Evolutionary conservation across 495 filamentous ascomycete species (phyloP), one percentile per base, ranked within the genome.

Genomic region (Pseudomonodictys pantanalensis): DNA sequence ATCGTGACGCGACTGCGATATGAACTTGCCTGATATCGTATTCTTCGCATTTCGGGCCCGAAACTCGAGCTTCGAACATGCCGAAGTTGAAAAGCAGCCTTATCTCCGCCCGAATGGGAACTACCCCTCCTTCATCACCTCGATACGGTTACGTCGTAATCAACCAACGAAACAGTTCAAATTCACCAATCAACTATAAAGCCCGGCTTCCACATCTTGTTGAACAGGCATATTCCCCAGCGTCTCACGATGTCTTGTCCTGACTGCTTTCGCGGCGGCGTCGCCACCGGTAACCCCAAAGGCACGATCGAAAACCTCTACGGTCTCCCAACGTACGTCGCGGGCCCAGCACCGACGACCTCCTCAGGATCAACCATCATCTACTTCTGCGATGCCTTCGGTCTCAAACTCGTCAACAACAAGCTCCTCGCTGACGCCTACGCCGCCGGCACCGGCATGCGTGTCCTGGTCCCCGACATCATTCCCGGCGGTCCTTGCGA

Each of bases 381-480:
- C 38, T 62, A 52, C 42, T 35, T 45, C 47, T 52, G 52, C n/a
- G 63, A 66, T 33, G 63, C 58, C 23, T 66, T 66, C 29, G 63
- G 63, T 20, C 52, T 61, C 39, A 26, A 43, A 1, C 45, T 66
- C 24, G 26, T 61, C 29, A 66, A 66, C 46, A 66, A 66, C 53
- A 66, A 66, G 30, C 44, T 66, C 2, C 57, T 66, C 47, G 63
- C 63, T 20, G 63, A 66, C 52, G 51, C 50, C 35, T 66, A 57
- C 30, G 63, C 58, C 24, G 20, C 25, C 38, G 51, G 43, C 35
- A 66, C 63, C 18, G 63, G 63, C 32, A 43, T 52, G 15, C 51
- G 58, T 12, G 63, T 66, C 46, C 45, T 66, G 1, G 38, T 66
- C 18, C 63, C 63, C 4, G 52, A 62, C 41, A 52, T 60, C 43